Percentiles rank a stretch among this genome's conserved stretches.
Evolutionary conservation across 805 yeast genomes (phyloP).

Genomic region (Candida ponderosae): DNA sequence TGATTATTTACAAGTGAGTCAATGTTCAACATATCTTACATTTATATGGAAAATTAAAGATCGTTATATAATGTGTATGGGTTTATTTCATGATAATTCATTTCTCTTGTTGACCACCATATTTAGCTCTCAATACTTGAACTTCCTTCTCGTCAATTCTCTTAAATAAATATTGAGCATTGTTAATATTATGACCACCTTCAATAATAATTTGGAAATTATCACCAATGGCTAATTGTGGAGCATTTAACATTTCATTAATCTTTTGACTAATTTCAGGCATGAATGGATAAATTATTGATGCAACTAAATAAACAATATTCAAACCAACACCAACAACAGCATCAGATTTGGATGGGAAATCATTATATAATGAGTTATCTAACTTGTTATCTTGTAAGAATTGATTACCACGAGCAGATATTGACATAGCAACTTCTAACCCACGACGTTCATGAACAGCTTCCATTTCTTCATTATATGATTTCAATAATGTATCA

Average conservation of each 20-base stretch:
- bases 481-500: slow-evolving; percentile 49
- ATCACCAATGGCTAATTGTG: slow-evolving; percentile 71
- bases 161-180: slow-evolving; percentile 85
- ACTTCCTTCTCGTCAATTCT: slow-evolving; percentile 88
- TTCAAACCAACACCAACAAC: slow-evolving; percentile 90
- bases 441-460: slow-evolving; percentile 82
- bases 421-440: slow-evolving; percentile 84
- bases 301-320: slow-evolving; percentile 76
- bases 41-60: too few species aligned
- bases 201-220: slow-evolving; percentile 58
- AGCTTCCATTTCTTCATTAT: slow-evolving; percentile 67
- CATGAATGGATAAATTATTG: slow-evolving; percentile 81
- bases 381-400: slow-evolving; percentile 94
- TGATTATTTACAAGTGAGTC: too few species aligned
- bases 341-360: slow-evolving; percentile 80
- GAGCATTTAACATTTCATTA: slow-evolving; percentile 74
- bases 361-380: slow-evolving; percentile 69
- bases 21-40: too few species aligned
- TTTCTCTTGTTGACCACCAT: slow-evolving; percentile 65
- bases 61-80: too few species aligned
- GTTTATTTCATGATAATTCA: not conserved
- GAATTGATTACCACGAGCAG: slow-evolving; percentile 91
- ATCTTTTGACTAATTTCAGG: slow-evolving; percentile 75
- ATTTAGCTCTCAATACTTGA: slow-evolving; percentile 77
- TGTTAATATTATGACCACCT: slow-evolving; percentile 82